A percentile compares a stretch with the other conserved stretches of the same genome.
Evolutionary conservation across 768 basidiomycete species (phyloP).

Genomic region (Sarcodon aspratus): DNA sequence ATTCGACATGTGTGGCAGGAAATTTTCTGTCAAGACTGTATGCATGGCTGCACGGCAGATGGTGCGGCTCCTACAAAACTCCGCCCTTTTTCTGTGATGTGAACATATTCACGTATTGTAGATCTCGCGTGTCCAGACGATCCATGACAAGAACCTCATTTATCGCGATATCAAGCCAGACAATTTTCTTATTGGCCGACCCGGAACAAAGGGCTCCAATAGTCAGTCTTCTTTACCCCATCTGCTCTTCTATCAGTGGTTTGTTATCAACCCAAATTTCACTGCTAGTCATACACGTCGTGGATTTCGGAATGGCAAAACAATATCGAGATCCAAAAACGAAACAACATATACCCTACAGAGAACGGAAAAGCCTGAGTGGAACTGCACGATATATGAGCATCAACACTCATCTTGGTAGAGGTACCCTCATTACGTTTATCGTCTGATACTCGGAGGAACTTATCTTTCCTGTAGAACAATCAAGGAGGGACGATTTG

Average conservation of each 20-base stretch:
- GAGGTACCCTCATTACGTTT: slow-evolving; percentile 45
- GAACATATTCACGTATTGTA: slow-evolving; percentile 19
- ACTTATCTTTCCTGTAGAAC: slow-evolving; percentile 35
- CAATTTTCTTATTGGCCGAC: slow-evolving; percentile 95
- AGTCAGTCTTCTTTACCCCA: slow-evolving; percentile 29
- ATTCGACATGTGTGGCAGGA: slow-evolving; percentile 98
- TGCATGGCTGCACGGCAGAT: slow-evolving; percentile 99
- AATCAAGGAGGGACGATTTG: slow-evolving; percentile 91
- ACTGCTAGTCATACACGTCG: slow-evolving; percentile 69
- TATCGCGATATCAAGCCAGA: slow-evolving; percentile 99
- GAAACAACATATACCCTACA: slow-evolving; percentile 98
- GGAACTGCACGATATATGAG: slow-evolving; percentile 99
- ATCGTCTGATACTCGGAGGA: slow-evolving; percentile 3
- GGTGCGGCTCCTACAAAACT: slow-evolving; percentile 31
- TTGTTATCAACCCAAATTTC: slow-evolving; percentile 2
- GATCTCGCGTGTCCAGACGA: slow-evolving; percentile 93
- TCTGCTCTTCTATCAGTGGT: slow-evolving; percentile 3
- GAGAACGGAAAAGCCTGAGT: slow-evolving; percentile 93
- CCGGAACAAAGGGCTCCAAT: slow-evolving; percentile 83
- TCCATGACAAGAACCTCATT: slow-evolving; percentile 99
- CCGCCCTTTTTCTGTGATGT: slow-evolving; percentile 3
- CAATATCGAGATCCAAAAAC: slow-evolving; percentile 99
- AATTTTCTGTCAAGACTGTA: slow-evolving; percentile 96
- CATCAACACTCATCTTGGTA: slow-evolving; percentile 96
- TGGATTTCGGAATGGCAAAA: slow-evolving; percentile 99